Evolutionary conservation across 805 yeast genomes (phyloP).

Genomic region (Candida maris): DNA sequence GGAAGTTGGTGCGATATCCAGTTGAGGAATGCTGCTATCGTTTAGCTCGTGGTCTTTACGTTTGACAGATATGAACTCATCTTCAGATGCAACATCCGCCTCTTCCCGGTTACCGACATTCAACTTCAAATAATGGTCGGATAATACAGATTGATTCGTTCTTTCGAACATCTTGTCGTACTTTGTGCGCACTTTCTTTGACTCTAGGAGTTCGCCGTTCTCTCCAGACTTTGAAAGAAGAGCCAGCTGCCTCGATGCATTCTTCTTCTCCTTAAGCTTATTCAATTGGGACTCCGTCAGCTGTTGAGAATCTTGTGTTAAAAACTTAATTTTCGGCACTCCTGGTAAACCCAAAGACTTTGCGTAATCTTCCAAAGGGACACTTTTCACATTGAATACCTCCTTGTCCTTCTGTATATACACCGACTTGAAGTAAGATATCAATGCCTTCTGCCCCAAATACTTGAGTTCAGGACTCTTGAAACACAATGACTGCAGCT

Average conservation of each 20-base stretch:
- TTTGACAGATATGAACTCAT: conserved; percentile 78
- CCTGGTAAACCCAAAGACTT: conserved; percentile 90
- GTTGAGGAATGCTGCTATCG: conserved; percentile 62
- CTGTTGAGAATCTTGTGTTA: conserved; percentile 36
- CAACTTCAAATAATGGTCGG: conserved; percentile 81
- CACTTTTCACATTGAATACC: conserved; percentile 69
- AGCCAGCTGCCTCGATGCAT: conserved; percentile 68
- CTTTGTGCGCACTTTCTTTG: conserved; percentile 67
- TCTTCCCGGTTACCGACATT: conserved; percentile 42
- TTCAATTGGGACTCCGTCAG: conserved; percentile 33
- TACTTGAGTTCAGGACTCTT: conserved; percentile 89
- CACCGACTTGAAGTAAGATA: conserved; percentile 83
- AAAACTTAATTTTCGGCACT: conserved; percentile 85
- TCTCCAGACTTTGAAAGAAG: conserved; percentile 54
- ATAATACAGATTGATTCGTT: conserved; percentile 84
- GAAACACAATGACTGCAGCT: conserved; percentile 86
- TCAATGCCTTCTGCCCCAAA: conserved; percentile 92
- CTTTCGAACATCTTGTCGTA: conserved; percentile 96
- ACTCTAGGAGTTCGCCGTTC: conserved; percentile 55
- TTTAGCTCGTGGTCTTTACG: conserved; percentile 68
- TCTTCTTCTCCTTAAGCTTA: conserved; percentile 67
- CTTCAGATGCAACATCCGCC: conserved; percentile 47
- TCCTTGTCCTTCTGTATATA: conserved; percentile 84
- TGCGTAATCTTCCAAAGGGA: conserved; percentile 84
- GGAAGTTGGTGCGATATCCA: conserved; percentile 60